Conservation (phyloP, 345 rosid genomes). For the Cardamine occulta region DNA sequence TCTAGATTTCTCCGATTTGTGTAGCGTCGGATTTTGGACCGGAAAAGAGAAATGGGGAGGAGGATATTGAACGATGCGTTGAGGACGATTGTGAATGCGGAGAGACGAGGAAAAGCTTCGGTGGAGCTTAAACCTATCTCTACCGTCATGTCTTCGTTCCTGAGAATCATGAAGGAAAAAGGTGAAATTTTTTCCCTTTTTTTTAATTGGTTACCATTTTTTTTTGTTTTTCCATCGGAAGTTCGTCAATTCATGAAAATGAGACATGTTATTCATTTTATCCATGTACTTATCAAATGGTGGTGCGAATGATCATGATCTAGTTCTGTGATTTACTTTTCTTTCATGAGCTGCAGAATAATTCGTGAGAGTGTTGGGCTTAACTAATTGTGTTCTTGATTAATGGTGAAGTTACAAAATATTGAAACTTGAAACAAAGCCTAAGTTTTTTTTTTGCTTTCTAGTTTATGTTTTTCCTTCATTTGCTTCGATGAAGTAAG, state of each 20-base stretch:
- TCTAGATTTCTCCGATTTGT: conserved; percentile 28
- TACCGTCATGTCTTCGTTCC: conserved; percentile 82
- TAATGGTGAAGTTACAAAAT: conserved; percentile 10
- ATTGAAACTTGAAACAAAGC: conserved; percentile 7
- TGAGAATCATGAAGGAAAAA: conserved; percentile 79
- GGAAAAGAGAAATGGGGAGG: conserved; percentile 70
- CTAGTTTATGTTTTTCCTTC: not conserved
- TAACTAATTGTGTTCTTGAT: not conserved
- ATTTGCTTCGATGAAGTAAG: not conserved
- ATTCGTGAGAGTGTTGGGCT: not conserved
- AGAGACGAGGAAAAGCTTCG: conserved; percentile 72
- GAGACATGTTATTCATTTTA: not conserved
- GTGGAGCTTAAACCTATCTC: conserved; percentile 87
- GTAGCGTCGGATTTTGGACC: conserved; percentile 26
- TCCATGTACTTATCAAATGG: not conserved
- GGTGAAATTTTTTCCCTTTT: conserved; percentile 42
- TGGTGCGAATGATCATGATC: conserved; percentile 25
- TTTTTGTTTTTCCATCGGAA: not conserved
- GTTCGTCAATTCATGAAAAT: not conserved
- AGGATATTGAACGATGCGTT: conserved; percentile 86
- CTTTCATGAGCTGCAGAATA: not conserved
- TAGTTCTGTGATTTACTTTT: not conserved
- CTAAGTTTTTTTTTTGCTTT: not conserved
- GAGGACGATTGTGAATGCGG: conserved; percentile 86
- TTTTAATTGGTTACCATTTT: not conserved